phyloP scores from a whole-genome alignment of 139 green algal species.

The Yamagishiella unicocca region DNA sequence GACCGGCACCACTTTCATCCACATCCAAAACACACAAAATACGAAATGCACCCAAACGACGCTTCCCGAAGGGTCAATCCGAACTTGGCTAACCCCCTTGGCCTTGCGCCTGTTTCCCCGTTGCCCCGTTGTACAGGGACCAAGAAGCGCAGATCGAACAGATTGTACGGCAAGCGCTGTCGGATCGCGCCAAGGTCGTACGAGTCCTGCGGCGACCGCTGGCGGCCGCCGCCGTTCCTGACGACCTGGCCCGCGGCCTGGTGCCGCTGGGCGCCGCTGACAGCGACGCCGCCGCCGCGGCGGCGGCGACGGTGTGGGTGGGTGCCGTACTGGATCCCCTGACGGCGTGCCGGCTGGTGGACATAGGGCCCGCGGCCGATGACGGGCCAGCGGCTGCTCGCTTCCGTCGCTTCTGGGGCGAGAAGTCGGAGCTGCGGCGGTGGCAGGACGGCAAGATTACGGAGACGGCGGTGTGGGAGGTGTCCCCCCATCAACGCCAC shows the following conservation, averaged over 20 bases:
- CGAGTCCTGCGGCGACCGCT: conserved; percentile 51
- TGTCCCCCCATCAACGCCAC: conserved; percentile 60
- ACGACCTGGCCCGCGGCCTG: not conserved
- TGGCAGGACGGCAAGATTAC: conserved; percentile 84
- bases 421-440: conserved; percentile 77
- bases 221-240: not conserved
- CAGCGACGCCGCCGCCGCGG: not conserved
- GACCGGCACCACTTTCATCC: too few relatives aligned
- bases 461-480: conserved; percentile 85
- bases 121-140: too few relatives aligned
- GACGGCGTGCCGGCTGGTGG: conserved; percentile 67
- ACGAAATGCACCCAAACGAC: too few relatives aligned
- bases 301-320: not conserved
- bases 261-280: not conserved
- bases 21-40: too few relatives aligned
- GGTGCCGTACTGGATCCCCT: conserved; percentile 61
- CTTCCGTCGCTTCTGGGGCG: conserved; percentile 87
- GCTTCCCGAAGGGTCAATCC: too few relatives aligned
- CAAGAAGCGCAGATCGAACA: conserved; percentile 61
- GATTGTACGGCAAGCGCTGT: conserved; percentile 66
- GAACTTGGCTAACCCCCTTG: too few relatives aligned
- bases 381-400: conserved; percentile 58
- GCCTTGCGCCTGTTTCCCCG: too few relatives aligned
- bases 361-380: conserved; percentile 82
- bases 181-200: conserved; percentile 65